Base-by-base conservation (phyloP, 257 asterid species). In the Nyctanthes arbortristis region DNA sequence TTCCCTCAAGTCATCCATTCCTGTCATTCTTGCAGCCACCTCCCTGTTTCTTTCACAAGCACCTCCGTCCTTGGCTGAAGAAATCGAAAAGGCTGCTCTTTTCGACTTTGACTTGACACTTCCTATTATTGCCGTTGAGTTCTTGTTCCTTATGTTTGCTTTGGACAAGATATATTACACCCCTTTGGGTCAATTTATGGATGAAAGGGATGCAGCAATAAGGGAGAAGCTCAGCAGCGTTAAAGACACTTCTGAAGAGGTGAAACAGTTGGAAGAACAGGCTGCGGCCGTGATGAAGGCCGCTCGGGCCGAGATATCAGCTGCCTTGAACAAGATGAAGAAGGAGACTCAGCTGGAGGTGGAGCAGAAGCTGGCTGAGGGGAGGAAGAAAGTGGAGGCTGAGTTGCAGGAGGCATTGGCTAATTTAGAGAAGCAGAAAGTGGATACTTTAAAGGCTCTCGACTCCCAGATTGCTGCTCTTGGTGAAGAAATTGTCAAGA, bases 111-210 rank as follows among this genome's bases (percentile, higher is more conserved):
- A 89, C 77, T 77, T 91, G 16, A 93, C 99, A 0, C 94, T 91
- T 25, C 99, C 99, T 3, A 91, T 87, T 82, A 91, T 91, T 4
- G 87, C 85, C 8, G 77, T 45, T 1, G 93, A 93, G 16, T 91
- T 93, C 75, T 72, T 93, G 30, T 69, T 93, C 79, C 96, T 93
- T 29, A 86, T 89, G 97, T 71, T 93, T 54, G 99, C 99, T 3
- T 60, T 91, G 32, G 99, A 93, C 95, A 93, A 91, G 84, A 13
- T 93, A 2, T 93, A 87, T 85, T 93, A 78, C 89, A 22, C 80
- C 40, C 97, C 96, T 1, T 78, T 93, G 2, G 97, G 99, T 18
- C 87, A 84, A 2, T 93, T 93, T 87, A 91, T 91, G 99, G 99
- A 93, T 43, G 87, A 84, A 49, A 86, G 99, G 31, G 96, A 93